Conservation (phyloP, 768 basidiomycete species). For the Lanmaoa pseudosensibilis region DNA sequence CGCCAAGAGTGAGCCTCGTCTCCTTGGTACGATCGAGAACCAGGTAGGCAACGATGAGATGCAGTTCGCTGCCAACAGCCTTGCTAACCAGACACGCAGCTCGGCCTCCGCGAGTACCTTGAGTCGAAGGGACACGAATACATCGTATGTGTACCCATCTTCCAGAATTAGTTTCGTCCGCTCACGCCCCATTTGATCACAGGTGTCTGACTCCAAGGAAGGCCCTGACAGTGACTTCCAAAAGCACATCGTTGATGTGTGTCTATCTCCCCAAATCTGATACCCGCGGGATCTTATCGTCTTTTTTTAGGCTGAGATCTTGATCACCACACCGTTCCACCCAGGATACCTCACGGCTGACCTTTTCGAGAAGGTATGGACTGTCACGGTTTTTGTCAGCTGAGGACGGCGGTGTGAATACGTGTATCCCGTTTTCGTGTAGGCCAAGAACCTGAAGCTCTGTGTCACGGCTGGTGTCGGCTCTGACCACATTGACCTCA, state of each 20-base stretch:
- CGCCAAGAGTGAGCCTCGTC: conserved; percentile 67
- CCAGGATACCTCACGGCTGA: conserved; percentile 80
- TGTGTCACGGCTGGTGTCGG: conserved; percentile 91
- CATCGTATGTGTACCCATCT: conserved; percentile 45
- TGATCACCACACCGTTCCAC: conserved; percentile 87
- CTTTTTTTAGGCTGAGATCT: conserved; percentile 60
- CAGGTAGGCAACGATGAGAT: conserved; percentile 41
- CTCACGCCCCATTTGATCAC: conserved; percentile 9
- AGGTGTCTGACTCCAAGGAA: conserved; percentile 83
- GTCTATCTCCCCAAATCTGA: conserved; percentile 25
- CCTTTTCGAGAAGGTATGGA: conserved; percentile 60
- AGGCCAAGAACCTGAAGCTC: conserved; percentile 88
- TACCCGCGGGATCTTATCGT: conserved; percentile 12
- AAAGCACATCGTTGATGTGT: conserved; percentile 76
- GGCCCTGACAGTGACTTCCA: conserved; percentile 79
- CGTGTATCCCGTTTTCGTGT: conserved; percentile 1
- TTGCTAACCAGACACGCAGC: conserved; percentile 39
- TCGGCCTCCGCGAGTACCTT: conserved; percentile 72
- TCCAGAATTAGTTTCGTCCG: not conserved
- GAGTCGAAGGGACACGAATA: conserved; percentile 72
- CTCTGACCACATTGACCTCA: conserved; percentile 87
- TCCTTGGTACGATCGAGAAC: conserved; percentile 81
- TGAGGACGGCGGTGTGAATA: conserved; percentile 1
- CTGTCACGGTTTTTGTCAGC: not conserved
- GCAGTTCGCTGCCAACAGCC: not conserved